A percentile compares a stretch with the other conserved stretches of the same genome.
Evolutionary conservation across 306 rosid species (phyloP).

Genomic region (Sechiopsis laciniata): DNA sequence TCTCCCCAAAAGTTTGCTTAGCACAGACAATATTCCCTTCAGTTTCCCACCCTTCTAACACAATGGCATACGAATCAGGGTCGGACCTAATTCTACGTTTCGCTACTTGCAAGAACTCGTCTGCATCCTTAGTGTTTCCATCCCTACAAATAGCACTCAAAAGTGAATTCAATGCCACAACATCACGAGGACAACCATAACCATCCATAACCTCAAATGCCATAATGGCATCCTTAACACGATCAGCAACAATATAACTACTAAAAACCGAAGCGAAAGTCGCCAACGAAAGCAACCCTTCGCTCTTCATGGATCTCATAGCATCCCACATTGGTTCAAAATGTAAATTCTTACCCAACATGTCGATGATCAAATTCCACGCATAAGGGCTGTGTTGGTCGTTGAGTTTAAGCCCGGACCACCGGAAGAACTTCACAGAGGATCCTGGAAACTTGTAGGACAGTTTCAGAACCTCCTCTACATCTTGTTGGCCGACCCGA

Average conservation of each 20-base stretch:
- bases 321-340: slow-evolving; percentile 75
- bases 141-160: slow-evolving; percentile 61
- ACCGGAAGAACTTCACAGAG: slow-evolving; percentile 59
- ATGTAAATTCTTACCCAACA: slow-evolving; percentile 46
- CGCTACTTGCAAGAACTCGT: slow-evolving; percentile 40
- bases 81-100: slow-evolving; percentile 44
- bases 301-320: slow-evolving; percentile 42
- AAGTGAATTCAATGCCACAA: slow-evolving; percentile 47
- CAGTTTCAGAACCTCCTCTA: slow-evolving; percentile 51
- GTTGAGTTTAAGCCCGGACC: slow-evolving; percentile 50
- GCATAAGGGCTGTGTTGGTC: slow-evolving; percentile 57
- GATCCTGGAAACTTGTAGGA: slow-evolving; percentile 53
- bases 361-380: slow-evolving; percentile 59
- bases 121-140: slow-evolving; percentile 37
- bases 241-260: slow-evolving; percentile 42
- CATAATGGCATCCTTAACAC: slow-evolving; percentile 36
- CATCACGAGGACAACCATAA: slow-evolving; percentile 43
- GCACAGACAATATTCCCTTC: slow-evolving; percentile 45
- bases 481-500: slow-evolving; percentile 37
- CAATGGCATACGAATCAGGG: slow-evolving; percentile 44
- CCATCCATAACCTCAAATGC: slow-evolving; percentile 49
- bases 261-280: slow-evolving; percentile 61
- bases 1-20: slow-evolving; percentile 45
- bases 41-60: slow-evolving; percentile 66
- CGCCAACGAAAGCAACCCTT: slow-evolving; percentile 40